Percentiles rank a stretch among this genome's conserved stretches.
Conservation (phyloP, 768 basidiomycete species). For the Xerocomus spinulosus region DNA sequence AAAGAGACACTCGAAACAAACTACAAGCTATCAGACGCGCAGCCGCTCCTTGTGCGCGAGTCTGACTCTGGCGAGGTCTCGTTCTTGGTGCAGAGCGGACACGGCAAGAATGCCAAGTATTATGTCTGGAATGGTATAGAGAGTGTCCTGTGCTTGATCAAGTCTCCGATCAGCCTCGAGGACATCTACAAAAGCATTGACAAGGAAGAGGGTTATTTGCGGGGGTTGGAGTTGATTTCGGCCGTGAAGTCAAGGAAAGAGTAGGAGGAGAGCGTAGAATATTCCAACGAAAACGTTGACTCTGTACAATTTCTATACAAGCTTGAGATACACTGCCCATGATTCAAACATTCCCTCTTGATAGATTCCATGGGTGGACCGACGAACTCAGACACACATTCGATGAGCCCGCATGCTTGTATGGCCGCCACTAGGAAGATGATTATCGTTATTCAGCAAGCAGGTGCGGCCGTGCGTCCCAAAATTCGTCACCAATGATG, state of each 20-base stretch:
- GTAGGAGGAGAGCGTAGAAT: too few relatives aligned
- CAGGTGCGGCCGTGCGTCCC: constrained; percentile 57
- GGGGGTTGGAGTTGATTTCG: not conserved
- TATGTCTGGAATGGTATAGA: not conserved
- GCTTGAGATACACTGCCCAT: too few relatives aligned
- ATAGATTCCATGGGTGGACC: too few relatives aligned
- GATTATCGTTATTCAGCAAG: constrained; percentile 43
- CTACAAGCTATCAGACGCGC: not conserved
- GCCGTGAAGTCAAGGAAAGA: too few relatives aligned
- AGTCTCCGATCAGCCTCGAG: not conserved
- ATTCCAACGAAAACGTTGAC: too few relatives aligned
- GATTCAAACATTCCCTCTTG: too few relatives aligned
- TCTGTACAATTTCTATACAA: too few relatives aligned
- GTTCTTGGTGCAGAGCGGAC: not conserved
- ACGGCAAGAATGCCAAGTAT: not conserved
- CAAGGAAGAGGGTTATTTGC: not conserved
- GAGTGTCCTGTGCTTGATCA: not conserved
- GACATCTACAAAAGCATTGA: not conserved
- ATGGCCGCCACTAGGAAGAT: too few relatives aligned
- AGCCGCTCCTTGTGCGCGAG: not conserved
- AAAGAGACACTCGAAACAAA: not conserved
- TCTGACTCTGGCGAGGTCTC: not conserved
- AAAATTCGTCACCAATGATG: constrained; percentile 78
- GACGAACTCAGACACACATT: too few relatives aligned
- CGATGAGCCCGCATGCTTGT: too few relatives aligned